These are phyloP conservation scores for Talaromyces sp. DNA, from an alignment of 2,329 filamentous ascomycete genomes.

Conservation along the genomic window DNA sequence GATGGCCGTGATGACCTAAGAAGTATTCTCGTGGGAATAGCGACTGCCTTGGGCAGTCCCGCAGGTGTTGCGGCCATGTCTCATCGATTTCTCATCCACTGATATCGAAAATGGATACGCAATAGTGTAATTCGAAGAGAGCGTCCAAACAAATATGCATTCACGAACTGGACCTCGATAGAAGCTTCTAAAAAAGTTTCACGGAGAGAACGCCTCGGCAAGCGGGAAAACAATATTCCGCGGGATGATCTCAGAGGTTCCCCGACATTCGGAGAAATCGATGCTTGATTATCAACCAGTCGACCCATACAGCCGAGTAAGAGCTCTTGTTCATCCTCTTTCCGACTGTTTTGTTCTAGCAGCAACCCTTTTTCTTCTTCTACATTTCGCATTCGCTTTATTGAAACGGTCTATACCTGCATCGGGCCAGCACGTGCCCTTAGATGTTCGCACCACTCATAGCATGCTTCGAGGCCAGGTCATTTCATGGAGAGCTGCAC, in stretches of 20 bases:
- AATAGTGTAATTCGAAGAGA: not conserved
- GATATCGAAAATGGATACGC: not conserved
- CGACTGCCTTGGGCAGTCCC: constrained; percentile 42
- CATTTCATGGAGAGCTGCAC: constrained; percentile 62
- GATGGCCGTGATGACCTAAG: constrained; percentile 40
- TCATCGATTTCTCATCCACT: constrained; percentile 10
- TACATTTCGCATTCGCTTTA: not conserved
- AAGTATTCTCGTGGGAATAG: constrained; percentile 39
- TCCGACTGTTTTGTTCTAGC: not conserved
- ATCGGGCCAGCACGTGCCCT: constrained; percentile 19
- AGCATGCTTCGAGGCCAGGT: constrained; percentile 65
- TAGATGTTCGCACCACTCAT: constrained; percentile 20
- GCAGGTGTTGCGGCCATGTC: constrained; percentile 41
- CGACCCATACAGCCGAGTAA: not conserved
- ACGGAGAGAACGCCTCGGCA: constrained; percentile 17
- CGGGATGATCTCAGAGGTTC: constrained; percentile 26
- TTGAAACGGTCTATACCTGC: constrained; percentile 1
- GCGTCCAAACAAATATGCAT: not conserved
- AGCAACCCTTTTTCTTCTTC: not conserved
- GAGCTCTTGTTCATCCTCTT: constrained; percentile 5
- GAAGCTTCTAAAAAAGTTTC: constrained; percentile 36
- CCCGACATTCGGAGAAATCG: constrained; percentile 19
- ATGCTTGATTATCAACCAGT: constrained; percentile 12
- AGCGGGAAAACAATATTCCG: constrained; percentile 27
- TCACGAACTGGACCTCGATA: not conserved